phyloP scores from a whole-genome alignment of 208 protist species.

The Vickermania ingenoplastis region DNA sequence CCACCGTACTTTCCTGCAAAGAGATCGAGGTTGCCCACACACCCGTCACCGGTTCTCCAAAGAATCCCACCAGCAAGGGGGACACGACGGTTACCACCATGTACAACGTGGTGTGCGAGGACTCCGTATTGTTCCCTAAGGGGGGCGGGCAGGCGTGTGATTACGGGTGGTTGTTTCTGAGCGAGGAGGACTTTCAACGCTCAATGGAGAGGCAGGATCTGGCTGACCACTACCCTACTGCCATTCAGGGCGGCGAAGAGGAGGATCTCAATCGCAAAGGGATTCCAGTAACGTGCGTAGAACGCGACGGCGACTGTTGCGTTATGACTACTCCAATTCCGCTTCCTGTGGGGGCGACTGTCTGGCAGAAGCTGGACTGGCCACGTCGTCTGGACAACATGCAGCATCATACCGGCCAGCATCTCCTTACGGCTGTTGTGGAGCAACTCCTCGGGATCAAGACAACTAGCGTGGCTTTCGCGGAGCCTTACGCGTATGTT shows the following conservation, averaged over 20 bases:
- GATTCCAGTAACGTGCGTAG: constrained; percentile 23
- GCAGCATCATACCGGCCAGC: constrained; percentile 90
- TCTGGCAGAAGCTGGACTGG: constrained; percentile 69
- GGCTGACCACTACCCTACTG: too few relatives aligned
- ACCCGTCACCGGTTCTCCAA: too few relatives aligned
- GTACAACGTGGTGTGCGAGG: constrained; percentile 58
- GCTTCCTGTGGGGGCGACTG: constrained; percentile 31
- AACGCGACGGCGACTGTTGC: constrained; percentile 52
- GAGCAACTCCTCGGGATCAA: constrained; percentile 42
- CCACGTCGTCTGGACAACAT: constrained; percentile 80
- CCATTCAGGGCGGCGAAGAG: not conserved
- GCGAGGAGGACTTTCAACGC: too few relatives aligned
- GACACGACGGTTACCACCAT: too few relatives aligned
- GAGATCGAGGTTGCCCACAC: too few relatives aligned
- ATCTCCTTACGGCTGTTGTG: constrained; percentile 75
- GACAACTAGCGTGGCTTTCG: constrained; percentile 79
- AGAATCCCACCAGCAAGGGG: too few relatives aligned
- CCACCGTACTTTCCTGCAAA: too few relatives aligned
- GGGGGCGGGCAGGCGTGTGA: constrained; percentile 87
- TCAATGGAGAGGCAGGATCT: not conserved
- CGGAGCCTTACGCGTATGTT: constrained; percentile 62
- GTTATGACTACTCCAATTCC: constrained; percentile 26
- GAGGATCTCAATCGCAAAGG: too few relatives aligned
- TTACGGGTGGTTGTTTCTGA: constrained; percentile 33
- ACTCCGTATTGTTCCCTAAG: constrained; percentile 85